Conservation (phyloP, 306 rosid genomes). For the Malus sylvestris region DNA sequence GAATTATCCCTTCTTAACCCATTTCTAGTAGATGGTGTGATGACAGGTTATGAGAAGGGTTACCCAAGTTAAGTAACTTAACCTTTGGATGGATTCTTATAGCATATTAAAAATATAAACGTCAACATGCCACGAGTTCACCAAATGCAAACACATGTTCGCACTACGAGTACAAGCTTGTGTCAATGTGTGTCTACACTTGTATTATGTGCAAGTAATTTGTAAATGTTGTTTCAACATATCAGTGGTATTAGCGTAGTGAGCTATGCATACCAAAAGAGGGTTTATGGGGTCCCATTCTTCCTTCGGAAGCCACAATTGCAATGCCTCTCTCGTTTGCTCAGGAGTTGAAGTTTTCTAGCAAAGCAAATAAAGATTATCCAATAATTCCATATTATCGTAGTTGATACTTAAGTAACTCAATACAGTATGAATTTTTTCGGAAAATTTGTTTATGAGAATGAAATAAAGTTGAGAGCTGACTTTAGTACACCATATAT, state of each 20-base stretch:
- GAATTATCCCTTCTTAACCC: too few relatives aligned
- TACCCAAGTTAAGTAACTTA: background rate
- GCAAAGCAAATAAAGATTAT: constrained; percentile 17
- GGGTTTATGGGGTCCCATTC: constrained; percentile 92
- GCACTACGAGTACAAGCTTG: background rate
- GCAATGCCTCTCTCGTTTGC: constrained; percentile 74
- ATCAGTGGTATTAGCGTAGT: background rate
- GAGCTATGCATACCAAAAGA: constrained; percentile 62
- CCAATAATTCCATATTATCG: constrained; percentile 2
- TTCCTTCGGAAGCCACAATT: constrained; percentile 88
- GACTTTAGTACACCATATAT: background rate
- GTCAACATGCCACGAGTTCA: background rate
- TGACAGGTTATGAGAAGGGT: background rate
- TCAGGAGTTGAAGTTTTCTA: constrained; percentile 80
- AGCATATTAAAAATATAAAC: background rate
- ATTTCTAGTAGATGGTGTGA: background rate
- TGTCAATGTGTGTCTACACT: background rate
- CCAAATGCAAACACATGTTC: background rate
- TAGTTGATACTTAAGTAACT: background rate
- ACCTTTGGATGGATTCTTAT: background rate
- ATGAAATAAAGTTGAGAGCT: background rate
- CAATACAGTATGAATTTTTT: too few relatives aligned
- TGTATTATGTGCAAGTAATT: background rate
- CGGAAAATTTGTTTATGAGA: background rate
- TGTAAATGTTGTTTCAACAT: background rate